These are phyloP conservation scores for Crithidia mellificae DNA, from an alignment of 208 protist species.

Conservation along the genomic window DNA sequence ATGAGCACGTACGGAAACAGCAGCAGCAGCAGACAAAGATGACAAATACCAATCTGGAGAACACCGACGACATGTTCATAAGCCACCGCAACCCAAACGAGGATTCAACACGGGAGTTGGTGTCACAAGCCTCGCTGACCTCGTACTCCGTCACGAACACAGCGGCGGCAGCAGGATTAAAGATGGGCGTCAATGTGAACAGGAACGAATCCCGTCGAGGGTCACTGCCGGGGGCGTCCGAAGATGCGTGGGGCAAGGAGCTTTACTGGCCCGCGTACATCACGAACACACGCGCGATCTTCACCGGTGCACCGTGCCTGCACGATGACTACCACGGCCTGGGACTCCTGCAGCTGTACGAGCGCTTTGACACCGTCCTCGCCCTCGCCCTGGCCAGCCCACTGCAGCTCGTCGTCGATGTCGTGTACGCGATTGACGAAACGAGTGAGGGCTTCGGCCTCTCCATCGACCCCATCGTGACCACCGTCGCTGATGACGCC, in stretches of 20 bases:
- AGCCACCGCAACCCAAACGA: not conserved
- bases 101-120: not conserved
- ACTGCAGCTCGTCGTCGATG: conserved; percentile 61
- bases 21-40: conserved; percentile 3
- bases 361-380: conserved; percentile 53
- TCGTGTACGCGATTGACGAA: conserved; percentile 75
- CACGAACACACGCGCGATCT: conserved; percentile 29
- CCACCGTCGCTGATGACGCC: not conserved
- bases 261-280: conserved; percentile 81
- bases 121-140: not conserved
- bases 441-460: conserved; percentile 43
- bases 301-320: conserved; percentile 30
- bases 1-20: conserved; percentile 29
- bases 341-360: conserved; percentile 39
- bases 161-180: not conserved
- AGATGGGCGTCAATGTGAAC: not conserved
- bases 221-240: not conserved
- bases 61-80: too few relatives aligned
- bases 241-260: conserved; percentile 14
- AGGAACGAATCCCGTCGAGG: conserved; percentile 4
- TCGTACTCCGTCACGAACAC: conserved; percentile 1
- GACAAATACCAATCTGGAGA: too few relatives aligned
- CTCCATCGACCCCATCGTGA: conserved; percentile 26
- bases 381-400: conserved; percentile 43
- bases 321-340: conserved; percentile 37